Evolutionary conservation across 1,139 yeast genomes (phyloP), one percentile per base, ranked within the genome.

Genomic region (Debaryomyces robertsiae): DNA sequence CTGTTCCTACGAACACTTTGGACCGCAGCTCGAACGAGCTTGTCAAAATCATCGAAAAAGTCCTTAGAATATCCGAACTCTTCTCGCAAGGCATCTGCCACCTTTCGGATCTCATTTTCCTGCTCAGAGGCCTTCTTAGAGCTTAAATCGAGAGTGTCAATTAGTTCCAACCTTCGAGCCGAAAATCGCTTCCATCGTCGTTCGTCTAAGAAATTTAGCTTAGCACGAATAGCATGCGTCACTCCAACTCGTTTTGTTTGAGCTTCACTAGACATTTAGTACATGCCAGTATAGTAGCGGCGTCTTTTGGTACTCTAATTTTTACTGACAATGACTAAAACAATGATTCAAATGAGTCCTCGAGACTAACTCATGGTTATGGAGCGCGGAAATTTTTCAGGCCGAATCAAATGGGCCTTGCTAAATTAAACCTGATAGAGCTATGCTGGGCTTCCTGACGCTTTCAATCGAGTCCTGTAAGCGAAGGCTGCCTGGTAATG

Each of bases 81-180:
- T 2, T 70, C 66, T 50, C 95, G 68, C 39, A 93, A 67, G 6
- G 82, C 75, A 43, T 80, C 79, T 0, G 98, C 96, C 27, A 94
- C 94, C 39, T 77, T 74, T 39, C 74, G 71, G 37, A 93, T 89
- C 50, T 85, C 84, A 24, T 75, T 80, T 51, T 91, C 97, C 60
- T 93, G 98, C 59, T 93, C 98, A 42, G 91, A 81, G 1, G 98
- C 98, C 65, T 90, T 91, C 46, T 81, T 80, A 22, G 82, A 75
- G 49, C 91, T 81, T 42, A 93, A 69, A 40, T 83, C 84, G 51
- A 89, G 71, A 15, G 85, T 78, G 59, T 91, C 97, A 30, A 93
- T 93, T 42, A 93, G 71, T 62, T 90, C 96, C 30, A 93, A 69
- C 48, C 98, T 68, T 43, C 98, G 71, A 1, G 95, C 90, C 9